Percentiles rank a stretch among this genome's conserved stretches.
Evolutionary conservation across 2,329 filamentous ascomycete genomes (phyloP).

Genomic region (Cladosporium cucumerinum): DNA sequence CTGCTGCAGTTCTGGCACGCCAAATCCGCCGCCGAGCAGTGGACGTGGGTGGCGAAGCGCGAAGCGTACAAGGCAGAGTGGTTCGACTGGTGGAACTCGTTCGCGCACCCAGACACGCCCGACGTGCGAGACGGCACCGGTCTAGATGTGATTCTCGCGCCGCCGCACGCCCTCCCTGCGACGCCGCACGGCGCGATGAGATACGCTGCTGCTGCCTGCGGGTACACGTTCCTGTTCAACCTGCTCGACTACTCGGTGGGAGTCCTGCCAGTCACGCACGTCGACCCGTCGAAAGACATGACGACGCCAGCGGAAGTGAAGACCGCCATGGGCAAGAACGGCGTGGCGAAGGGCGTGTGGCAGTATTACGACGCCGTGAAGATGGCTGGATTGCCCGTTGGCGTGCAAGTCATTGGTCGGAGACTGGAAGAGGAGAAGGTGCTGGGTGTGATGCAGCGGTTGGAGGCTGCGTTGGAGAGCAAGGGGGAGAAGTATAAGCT

Average conservation of each 20-base stretch:
- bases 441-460: slow-evolving; percentile 70
- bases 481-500: slow-evolving; percentile 50
- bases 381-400: slow-evolving; percentile 87
- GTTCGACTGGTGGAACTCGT: slow-evolving; percentile 80
- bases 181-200: slow-evolving; percentile 84
- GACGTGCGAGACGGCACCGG: slow-evolving; percentile 27
- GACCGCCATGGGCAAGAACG: slow-evolving; percentile 60
- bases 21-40: slow-evolving; percentile 74
- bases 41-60: slow-evolving; percentile 72
- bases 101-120: slow-evolving; percentile 34
- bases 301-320: slow-evolving; percentile 61
- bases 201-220: slow-evolving; percentile 79
- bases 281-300: slow-evolving; percentile 66
- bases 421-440: slow-evolving; percentile 86
- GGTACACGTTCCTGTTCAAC: slow-evolving; percentile 93
- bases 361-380: slow-evolving; percentile 76
- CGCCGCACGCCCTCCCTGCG: slow-evolving; percentile 87
- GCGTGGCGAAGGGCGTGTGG: slow-evolving; percentile 77
- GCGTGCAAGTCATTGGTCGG: slow-evolving; percentile 76
- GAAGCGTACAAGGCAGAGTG: slow-evolving; percentile 75
- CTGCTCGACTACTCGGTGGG: slow-evolving; percentile 83
- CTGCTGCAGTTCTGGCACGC: slow-evolving; percentile 69
- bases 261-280: slow-evolving; percentile 79
- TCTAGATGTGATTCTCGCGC: slow-evolving; percentile 74
- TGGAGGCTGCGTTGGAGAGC: slow-evolving; percentile 69